Evolutionary conservation across 345 rosid species (phyloP), one percentile per base, ranked within the genome.

Genomic region (Citrus unshiu): DNA sequence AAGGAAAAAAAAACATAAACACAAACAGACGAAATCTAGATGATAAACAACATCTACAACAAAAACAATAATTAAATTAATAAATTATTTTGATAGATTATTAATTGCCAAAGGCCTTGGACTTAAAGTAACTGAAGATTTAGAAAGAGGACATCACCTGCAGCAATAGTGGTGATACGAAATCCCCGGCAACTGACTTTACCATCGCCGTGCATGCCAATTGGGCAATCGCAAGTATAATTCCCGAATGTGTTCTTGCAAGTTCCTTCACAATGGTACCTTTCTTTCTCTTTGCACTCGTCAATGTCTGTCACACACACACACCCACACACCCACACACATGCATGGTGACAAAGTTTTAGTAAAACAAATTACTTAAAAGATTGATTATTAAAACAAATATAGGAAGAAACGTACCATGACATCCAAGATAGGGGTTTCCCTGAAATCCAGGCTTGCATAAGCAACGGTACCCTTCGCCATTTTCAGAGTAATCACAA

Each of bases 221-320:
- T 13, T 5, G 57, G 34, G 40, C 72, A 68, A 30, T 14, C 5
- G 8, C 75, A 71, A 9, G 46, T 71, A 3, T 71, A 71, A 56
- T 22, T 71, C 8, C 75, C 75, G 4, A 30, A 7, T 18, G 75
- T 71, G 74, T 71, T 54, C 40, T 71, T 21, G 14, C 75, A 71
- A 16, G 14, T 30, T 3, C 75, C 75, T 19, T 71, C 16, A 2
- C 75, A 71, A 19, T 4, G 39, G 27, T 71, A 54, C 21, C 0
- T 71, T 1, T 9, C 0, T 8, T 25, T 40, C 3, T 71, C 43
- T 30, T 4, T 5, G 62, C 75, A 71, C 16, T 71, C 75, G 30
- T 71, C 27, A 71, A 71, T 54, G 1, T 71, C 46, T 71, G 39
- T 16, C 6, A 12, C 25, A 22, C 0, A 29, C 30, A 29, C 30